These are phyloP conservation scores for Candida palmyrensis DNA, from an alignment of 805 yeast genomes.

Conservation along the genomic window DNA sequence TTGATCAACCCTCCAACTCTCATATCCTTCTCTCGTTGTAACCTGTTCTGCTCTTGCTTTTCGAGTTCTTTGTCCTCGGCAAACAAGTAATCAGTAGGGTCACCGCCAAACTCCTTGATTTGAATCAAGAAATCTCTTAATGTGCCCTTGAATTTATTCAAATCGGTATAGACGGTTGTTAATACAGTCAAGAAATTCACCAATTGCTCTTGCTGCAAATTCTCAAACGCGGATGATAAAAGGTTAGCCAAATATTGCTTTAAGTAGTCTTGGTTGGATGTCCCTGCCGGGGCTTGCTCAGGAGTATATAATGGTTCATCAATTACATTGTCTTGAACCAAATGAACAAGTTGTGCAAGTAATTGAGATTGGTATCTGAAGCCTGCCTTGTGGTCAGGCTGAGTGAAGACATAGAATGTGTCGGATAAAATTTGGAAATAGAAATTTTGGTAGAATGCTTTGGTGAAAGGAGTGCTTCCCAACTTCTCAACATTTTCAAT, in stretches of 20 bases:
- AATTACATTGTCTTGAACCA: slow-evolving; percentile 74
- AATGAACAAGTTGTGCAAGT: slow-evolving; percentile 74
- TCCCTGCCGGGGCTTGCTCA: slow-evolving; percentile 82
- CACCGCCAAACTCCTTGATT: slow-evolving; percentile 93
- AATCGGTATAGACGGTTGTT: slow-evolving; percentile 67
- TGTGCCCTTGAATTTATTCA: slow-evolving; percentile 70
- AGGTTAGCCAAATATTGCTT: slow-evolving; percentile 78
- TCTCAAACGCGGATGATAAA: slow-evolving; percentile 87
- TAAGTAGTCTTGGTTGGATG: slow-evolving; percentile 72
- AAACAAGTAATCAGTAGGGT: slow-evolving; percentile 87
- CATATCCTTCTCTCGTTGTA: slow-evolving; percentile 76
- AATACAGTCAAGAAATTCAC: slow-evolving; percentile 75
- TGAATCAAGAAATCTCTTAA: slow-evolving; percentile 95
- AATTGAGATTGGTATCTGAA: slow-evolving; percentile 83
- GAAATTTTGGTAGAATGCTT: slow-evolving; percentile 82
- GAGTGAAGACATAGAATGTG: slow-evolving; percentile 89
- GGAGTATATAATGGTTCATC: slow-evolving; percentile 71
- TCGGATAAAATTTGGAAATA: slow-evolving; percentile 88
- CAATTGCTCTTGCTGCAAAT: slow-evolving; percentile 78
- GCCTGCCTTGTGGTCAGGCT: slow-evolving; percentile 96
- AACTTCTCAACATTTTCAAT: slow-evolving; percentile 78
- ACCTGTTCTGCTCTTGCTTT: slow-evolving; percentile 57
- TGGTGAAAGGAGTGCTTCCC: slow-evolving; percentile 67
- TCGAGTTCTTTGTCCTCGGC: slow-evolving; percentile 90
- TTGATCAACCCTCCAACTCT: slow-evolving; percentile 90